Percentiles rank a stretch among this genome's conserved stretches.
Conservation (phyloP, 306 rosid genomes). For the Geum urbanum region DNA sequence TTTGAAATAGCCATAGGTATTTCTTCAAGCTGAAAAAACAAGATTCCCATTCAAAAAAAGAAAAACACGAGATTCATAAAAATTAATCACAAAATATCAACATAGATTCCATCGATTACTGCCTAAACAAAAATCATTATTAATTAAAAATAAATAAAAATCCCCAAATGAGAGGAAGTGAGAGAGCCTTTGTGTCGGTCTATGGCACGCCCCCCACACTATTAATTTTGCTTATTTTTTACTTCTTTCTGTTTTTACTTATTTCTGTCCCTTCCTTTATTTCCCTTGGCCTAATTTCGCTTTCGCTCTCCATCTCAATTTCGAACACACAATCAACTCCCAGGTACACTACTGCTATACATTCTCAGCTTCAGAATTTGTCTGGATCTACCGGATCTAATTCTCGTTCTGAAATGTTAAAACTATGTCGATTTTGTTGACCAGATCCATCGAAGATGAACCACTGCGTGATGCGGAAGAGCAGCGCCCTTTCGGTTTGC, state of each 20-base stretch:
- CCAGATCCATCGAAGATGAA: conserved; percentile 47
- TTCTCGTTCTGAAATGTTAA: not conserved
- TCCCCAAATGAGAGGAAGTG: not conserved
- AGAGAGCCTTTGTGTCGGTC: not conserved
- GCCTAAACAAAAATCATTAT: not conserved
- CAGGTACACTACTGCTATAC: not conserved
- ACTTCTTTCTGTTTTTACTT: not conserved
- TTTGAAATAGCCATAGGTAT: too few species aligned
- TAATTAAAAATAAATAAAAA: not conserved
- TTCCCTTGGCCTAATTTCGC: not conserved
- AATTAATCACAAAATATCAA: not conserved
- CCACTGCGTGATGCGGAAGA: conserved; percentile 54
- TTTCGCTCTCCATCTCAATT: not conserved
- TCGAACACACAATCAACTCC: not conserved
- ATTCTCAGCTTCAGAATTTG: not conserved
- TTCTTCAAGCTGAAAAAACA: too few species aligned
- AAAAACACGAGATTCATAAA: too few species aligned
- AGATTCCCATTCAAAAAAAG: too few species aligned
- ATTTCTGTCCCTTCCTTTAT: not conserved
- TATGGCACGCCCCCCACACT: not conserved
- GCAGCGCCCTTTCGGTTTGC: conserved; percentile 48
- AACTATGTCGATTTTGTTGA: not conserved
- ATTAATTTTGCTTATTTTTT: not conserved
- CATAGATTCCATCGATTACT: not conserved
- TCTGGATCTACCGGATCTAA: not conserved